Evolutionary conservation across 352 stramenopile species (phyloP).

Genomic region (Pythium diclinum): DNA sequence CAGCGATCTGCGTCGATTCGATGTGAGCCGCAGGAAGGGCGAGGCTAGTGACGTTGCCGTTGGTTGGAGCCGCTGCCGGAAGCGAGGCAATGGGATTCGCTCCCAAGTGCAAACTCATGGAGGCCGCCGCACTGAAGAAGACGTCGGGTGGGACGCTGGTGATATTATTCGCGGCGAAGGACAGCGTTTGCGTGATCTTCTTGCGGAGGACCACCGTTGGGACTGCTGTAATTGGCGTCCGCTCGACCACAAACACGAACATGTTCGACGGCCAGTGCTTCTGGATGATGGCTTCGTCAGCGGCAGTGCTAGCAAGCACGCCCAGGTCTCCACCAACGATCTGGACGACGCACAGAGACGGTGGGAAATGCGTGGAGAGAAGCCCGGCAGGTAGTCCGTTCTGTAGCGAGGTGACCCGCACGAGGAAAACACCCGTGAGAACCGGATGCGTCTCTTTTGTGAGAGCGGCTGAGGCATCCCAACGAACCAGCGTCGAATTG

Average conservation of each 20-base stretch:
- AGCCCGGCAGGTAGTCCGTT: conserved; percentile 19
- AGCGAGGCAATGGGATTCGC: conserved; percentile 14
- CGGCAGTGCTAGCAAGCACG: not conserved
- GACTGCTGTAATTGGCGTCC: conserved; percentile 5
- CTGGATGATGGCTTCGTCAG: conserved; percentile 6
- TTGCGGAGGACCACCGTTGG: conserved; percentile 14
- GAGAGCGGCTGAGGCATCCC: conserved; percentile 10
- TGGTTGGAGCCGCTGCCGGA: not conserved
- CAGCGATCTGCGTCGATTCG: not conserved
- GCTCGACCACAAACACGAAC: conserved; percentile 22
- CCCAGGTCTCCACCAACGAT: conserved; percentile 22
- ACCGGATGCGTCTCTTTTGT: conserved; percentile 11
- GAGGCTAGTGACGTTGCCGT: not conserved
- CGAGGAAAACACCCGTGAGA: conserved; percentile 24
- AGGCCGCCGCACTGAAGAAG: not conserved
- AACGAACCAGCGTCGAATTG: conserved; percentile 24
- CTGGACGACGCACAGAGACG: conserved; percentile 24
- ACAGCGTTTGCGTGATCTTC: conserved; percentile 19
- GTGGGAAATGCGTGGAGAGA: conserved; percentile 24
- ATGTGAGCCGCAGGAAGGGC: not conserved
- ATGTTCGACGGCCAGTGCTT: conserved; percentile 18
- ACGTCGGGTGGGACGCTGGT: conserved; percentile 5
- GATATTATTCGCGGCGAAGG: conserved; percentile 16
- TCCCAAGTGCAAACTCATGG: conserved; percentile 5
- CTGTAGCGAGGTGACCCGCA: conserved; percentile 16